These are phyloP conservation scores for Neophaeococcomyces aloes DNA, from an alignment of 2,329 filamentous ascomycete genomes.

Conservation along the genomic window DNA sequence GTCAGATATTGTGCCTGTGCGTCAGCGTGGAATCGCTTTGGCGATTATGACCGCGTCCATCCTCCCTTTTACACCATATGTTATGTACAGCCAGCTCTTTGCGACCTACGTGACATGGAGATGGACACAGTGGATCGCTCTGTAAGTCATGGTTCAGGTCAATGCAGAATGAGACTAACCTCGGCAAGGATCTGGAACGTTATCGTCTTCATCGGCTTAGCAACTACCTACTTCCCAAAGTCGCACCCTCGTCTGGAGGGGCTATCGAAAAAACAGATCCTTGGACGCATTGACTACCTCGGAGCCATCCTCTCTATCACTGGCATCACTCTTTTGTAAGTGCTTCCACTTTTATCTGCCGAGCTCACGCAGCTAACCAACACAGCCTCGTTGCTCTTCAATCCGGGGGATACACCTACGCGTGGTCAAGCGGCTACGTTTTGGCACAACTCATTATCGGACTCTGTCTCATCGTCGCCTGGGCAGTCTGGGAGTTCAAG, in stretches of 20 bases:
- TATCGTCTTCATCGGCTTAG: conserved; percentile 10
- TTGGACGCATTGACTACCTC: conserved; percentile 13
- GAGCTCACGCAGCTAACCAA: background rate
- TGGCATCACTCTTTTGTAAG: conserved; percentile 14
- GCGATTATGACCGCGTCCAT: conserved; percentile 12
- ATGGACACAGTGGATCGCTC: conserved; percentile 15
- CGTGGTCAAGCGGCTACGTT: conserved; percentile 16
- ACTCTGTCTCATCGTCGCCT: conserved; percentile 10
- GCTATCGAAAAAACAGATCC: conserved; percentile 2
- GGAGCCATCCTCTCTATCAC: conserved; percentile 12
- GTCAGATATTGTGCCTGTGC: conserved; percentile 16
- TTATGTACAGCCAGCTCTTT: conserved; percentile 13
- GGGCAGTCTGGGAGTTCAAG: conserved; percentile 13
- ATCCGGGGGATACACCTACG: conserved; percentile 15
- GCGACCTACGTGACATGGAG: conserved; percentile 15
- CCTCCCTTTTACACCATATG: conserved; percentile 14
- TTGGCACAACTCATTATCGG: conserved; percentile 13
- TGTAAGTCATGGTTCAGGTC: conserved; percentile 7
- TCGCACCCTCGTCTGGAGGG: conserved; percentile 13
- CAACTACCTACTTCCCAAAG: conserved; percentile 12
- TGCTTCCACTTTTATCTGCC: too few relatives aligned
- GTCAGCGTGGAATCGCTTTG: conserved; percentile 13
- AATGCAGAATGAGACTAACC: background rate
- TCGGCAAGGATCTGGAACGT: conserved; percentile 11
- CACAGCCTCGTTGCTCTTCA: conserved; percentile 15